Conservation (phyloP, 257 asterid species). For the Catharanthus roseus region DNA sequence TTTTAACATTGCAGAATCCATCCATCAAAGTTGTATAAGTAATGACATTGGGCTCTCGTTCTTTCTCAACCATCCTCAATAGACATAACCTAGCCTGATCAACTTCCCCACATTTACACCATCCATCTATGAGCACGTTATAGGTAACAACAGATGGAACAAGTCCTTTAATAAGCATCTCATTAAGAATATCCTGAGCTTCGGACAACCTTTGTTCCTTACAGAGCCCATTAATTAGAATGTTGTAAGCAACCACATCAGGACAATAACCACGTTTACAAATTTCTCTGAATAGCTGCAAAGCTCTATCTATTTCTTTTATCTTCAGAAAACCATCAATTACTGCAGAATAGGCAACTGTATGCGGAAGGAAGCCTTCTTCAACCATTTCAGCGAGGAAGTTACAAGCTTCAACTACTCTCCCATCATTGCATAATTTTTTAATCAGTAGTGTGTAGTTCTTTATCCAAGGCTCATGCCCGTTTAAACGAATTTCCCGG, state of each 20-base stretch:
- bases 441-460: slow-evolving; percentile 58
- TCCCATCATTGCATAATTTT: slow-evolving; percentile 57
- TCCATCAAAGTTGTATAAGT: slow-evolving; percentile 78
- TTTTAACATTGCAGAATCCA: slow-evolving; percentile 70
- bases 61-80: slow-evolving; percentile 51
- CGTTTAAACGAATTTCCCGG: slow-evolving; percentile 62
- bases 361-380: slow-evolving; percentile 69
- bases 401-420: slow-evolving; percentile 53
- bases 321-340: slow-evolving; percentile 61
- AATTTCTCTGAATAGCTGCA: slow-evolving; percentile 60
- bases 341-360: slow-evolving; percentile 67
- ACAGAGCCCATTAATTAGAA: slow-evolving; percentile 68
- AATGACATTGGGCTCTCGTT: slow-evolving; percentile 57
- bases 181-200: slow-evolving; percentile 52
- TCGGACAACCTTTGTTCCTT: slow-evolving; percentile 47
- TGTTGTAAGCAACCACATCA: slow-evolving; percentile 76
- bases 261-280: slow-evolving; percentile 62
- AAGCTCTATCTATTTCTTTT: slow-evolving; percentile 46
- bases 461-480: slow-evolving; percentile 91
- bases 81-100: slow-evolving; percentile 47
- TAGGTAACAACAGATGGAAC: slow-evolving; percentile 82
- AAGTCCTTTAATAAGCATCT: slow-evolving; percentile 64
- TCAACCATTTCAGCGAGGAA: slow-evolving; percentile 57
- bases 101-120: slow-evolving; percentile 63
- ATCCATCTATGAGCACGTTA: slow-evolving; percentile 77